Percentiles rank a stretch among this genome's conserved stretches.
These are phyloP conservation scores for Begonia masoniana DNA, from an alignment of 306 rosid genomes.

Conservation along the genomic window DNA sequence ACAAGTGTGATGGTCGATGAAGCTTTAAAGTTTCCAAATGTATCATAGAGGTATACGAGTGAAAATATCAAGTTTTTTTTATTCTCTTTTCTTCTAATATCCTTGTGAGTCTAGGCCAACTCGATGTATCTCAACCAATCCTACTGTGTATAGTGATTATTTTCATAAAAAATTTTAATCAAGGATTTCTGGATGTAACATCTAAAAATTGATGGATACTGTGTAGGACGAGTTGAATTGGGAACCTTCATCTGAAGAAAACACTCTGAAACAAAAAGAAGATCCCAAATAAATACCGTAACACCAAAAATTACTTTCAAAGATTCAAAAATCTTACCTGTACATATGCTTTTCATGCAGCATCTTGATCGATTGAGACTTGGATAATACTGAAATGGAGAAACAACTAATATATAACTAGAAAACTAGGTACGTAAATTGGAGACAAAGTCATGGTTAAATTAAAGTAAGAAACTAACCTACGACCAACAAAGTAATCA, in stretches of 20 bases:
- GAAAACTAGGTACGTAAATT: background rate
- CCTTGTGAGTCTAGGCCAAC: too few species aligned
- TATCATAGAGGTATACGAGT: too few species aligned
- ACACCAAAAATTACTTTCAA: background rate
- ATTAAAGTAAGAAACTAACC: background rate
- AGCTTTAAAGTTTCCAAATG: background rate
- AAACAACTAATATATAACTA: constrained; percentile 7
- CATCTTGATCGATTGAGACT: constrained; percentile 98
- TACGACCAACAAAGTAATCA: background rate
- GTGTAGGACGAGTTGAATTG: constrained; percentile 93
- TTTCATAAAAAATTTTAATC: background rate
- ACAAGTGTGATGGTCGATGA: constrained; percentile 14
- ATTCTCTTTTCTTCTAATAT: too few species aligned
- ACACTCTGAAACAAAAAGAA: constrained; percentile 59
- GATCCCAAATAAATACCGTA: constrained; percentile 1
- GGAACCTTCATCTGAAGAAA: constrained; percentile 99
- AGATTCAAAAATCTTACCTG: constrained; percentile 39
- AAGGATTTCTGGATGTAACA: constrained; percentile 9
- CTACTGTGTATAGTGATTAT: too few species aligned
- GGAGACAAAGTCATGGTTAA: background rate
- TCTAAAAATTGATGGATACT: constrained; percentile 54
- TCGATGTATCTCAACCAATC: too few species aligned
- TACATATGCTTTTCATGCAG: constrained; percentile 96
- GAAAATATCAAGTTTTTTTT: too few species aligned
- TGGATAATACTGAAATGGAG: constrained; percentile 64